These are phyloP conservation scores for Heliamphora exappendiculata DNA, from an alignment of 148 eudicot species.

Conservation along the genomic window DNA sequence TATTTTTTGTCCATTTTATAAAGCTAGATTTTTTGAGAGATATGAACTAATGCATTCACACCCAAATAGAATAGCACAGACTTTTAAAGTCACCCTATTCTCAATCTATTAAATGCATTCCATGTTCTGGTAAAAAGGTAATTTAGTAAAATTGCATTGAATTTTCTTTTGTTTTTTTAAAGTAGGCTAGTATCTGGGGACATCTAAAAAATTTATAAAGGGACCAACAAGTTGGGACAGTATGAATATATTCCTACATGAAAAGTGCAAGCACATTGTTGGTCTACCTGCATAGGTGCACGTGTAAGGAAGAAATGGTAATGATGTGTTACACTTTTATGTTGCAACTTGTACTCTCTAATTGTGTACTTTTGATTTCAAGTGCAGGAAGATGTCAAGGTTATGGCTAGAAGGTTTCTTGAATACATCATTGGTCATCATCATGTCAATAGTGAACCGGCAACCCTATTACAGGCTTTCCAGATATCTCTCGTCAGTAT, in stretches of 20 bases:
- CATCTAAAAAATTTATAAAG: not conserved
- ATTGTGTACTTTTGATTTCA: constrained; percentile 4
- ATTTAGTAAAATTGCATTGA: not conserved
- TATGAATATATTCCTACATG: not conserved
- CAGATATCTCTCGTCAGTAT: constrained; percentile 70
- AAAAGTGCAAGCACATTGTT: not conserved
- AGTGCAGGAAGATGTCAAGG: constrained; percentile 59
- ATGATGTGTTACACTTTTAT: not conserved
- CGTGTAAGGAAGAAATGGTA: not conserved
- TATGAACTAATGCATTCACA: not conserved
- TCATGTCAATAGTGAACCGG: constrained; percentile 52
- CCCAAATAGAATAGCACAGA: too few relatives aligned
- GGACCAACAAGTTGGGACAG: not conserved
- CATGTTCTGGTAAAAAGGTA: not conserved
- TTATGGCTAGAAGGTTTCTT: constrained; percentile 46
- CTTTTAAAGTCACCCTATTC: not conserved
- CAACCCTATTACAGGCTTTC: constrained; percentile 64
- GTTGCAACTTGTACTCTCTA: not conserved
- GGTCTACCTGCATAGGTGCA: not conserved
- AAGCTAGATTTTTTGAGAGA: too few relatives aligned
- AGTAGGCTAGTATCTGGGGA: not conserved
- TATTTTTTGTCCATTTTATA: too few relatives aligned
- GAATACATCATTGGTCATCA: constrained; percentile 56
- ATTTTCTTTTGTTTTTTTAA: not conserved
- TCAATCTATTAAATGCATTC: not conserved